phyloP scores from a whole-genome alignment of 1,284 basidiomycete species.

The Apiotrichum brassicae region DNA sequence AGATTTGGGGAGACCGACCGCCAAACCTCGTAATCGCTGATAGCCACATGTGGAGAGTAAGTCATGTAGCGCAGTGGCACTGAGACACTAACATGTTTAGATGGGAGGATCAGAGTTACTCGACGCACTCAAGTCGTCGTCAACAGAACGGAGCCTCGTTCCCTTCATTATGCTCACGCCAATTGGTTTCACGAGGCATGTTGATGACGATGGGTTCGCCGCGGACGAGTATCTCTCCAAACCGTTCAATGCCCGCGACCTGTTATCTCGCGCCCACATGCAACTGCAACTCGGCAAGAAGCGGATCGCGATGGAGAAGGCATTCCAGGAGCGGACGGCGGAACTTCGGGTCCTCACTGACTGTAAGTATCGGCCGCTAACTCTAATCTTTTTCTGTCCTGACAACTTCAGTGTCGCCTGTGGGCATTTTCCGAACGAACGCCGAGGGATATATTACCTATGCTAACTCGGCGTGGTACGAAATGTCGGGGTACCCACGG shows the following conservation, averaged over 20 bases:
- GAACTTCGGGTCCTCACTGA: neutral
- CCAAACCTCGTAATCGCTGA: conserved; percentile 46
- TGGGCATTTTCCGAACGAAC: conserved; percentile 38
- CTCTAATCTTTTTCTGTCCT: too few relatives aligned
- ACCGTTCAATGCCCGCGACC: conserved; percentile 45
- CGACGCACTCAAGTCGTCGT: conserved; percentile 16
- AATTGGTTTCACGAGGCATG: conserved; percentile 31
- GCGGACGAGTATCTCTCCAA: conserved; percentile 46
- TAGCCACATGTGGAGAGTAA: conserved; percentile 46
- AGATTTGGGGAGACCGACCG: conserved; percentile 25
- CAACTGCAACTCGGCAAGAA: conserved; percentile 41
- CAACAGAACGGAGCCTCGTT: conserved; percentile 19
- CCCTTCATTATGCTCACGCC: conserved; percentile 41
- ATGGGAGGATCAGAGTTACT: conserved; percentile 36
- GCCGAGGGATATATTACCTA: conserved; percentile 33
- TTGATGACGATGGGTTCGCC: conserved; percentile 18
- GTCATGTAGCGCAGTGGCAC: neutral
- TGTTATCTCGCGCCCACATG: conserved; percentile 46
- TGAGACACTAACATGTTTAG: conserved; percentile 10
- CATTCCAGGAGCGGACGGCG: conserved; percentile 35
- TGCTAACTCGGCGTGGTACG: conserved; percentile 36
- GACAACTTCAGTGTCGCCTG: conserved; percentile 27
- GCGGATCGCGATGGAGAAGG: conserved; percentile 31
- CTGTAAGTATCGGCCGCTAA: neutral
- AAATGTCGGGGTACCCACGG: conserved; percentile 26